Base-by-base conservation (phyloP, 2,329 filamentous ascomycete genomes). In the Fusarium pilosicola region DNA sequence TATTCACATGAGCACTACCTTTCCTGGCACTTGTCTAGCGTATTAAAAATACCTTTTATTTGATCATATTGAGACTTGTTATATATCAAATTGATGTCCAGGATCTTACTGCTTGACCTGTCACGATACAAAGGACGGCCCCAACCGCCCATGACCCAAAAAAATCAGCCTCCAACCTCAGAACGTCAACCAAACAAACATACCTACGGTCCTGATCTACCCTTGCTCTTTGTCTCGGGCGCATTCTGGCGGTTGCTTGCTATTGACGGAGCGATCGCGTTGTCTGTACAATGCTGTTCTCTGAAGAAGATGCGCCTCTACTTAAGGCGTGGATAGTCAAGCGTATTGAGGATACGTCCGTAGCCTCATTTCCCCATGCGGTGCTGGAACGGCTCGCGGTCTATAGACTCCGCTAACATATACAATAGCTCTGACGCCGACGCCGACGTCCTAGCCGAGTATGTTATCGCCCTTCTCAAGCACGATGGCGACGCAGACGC, bases 291-390 rank as follows among this genome's bases (percentile, higher is more conserved):
- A 92, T 92, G 90, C 79, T 92, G 75, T 92, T 92, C 77, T 82
- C 87, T 49, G 90, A 92, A 78, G 86, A 88, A 76, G 89, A 93
- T 81, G 85, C 87, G 81, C 84, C 88, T 62, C 83, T 88, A 69
- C 86, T 96, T 62, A 95, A 94, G 85, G 86, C 88, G 68, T 96
- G 93, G 93, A 90, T 95, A 71, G 90, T 95, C 71, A 92, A 92
- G 83, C 89, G 92, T 71, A 88, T 95, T 60, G 92, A 94, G 80
- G 90, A 92, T 79, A 93, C 92, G 92, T 93, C 83, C 61, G 91
- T 84, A 65, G 49, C 46, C 59, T 45, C 60, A 62, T 42, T 71
- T 70, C 51, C 46, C 62, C 70, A 34, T 42, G 30, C 42, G 32
- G 34, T 18, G 7, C 26, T 18, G 24, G 38, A 67, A 55, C 42